Evolutionary conservation across 441 rosid species (phyloP), one percentile per base, ranked within the genome.

Genomic region (Gossypium schwendimanii): DNA sequence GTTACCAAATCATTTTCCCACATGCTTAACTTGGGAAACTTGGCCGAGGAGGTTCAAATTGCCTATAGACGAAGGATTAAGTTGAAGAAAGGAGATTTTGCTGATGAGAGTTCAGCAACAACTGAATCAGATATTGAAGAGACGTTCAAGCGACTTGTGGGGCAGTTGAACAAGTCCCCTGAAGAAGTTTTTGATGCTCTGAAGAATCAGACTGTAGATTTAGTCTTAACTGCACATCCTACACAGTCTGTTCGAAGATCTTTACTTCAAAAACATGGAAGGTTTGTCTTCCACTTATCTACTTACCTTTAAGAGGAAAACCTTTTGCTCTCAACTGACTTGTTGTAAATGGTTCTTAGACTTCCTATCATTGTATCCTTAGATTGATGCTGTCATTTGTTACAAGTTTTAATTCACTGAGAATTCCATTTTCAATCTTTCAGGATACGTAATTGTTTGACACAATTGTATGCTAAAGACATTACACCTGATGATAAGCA

Each of bases 1-100:
- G 74, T 93, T 55, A 81, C 98, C 2, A 93, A 91, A 65, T 84
- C 97, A 9, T 91, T 89, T 83, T 79, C 94, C 72, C 88, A 88
- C 80, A 93, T 93, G 98, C 98, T 93, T 78, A 93, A 81, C 81
- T 79, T 93, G 87, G 98, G 93, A 66, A 93, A 93, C 77, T 72
- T 93, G 68, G 97, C 97, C 5, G 94, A 92, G 75, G 98, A 91
- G 81, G 97, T 93, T 76, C 95, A 93, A 77, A 89, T 93, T 78
- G 97, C 98, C 10, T 81, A 82, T 61, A 71, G 97, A 5, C 82
- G 96, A 57, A 82, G 97, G 75, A 87, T 77, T 78, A 93, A 86
- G 76, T 82, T 85, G 3, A 93, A 91, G 79, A 93, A 91, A 76
- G 96, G 98, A 2, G 97, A 91, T 67, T 91, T 93, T 72, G 87